Conservation (phyloP, 805 yeast genomes). For the Candida wancherniae region DNA sequence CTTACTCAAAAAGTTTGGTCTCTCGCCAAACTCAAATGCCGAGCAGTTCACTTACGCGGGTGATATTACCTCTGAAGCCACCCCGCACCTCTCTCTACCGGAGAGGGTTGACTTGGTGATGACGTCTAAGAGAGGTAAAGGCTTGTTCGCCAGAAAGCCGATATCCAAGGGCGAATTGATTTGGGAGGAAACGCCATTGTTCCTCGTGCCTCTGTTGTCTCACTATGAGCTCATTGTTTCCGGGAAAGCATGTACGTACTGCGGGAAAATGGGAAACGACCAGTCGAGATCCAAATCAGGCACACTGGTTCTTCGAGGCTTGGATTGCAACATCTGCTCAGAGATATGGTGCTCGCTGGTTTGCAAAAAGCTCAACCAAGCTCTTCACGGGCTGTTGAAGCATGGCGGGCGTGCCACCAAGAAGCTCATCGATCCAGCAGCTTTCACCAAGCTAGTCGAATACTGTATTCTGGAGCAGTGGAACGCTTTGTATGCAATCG, state of each 20-base stretch:
- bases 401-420: conserved; percentile 43
- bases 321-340: conserved; percentile 60
- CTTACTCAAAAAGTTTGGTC: conserved; percentile 52
- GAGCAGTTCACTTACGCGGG: conserved; percentile 47
- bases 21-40: conserved; percentile 30
- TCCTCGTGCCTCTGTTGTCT: conserved; percentile 66
- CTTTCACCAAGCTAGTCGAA: conserved; percentile 53
- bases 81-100: conserved; percentile 43
- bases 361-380: conserved; percentile 54
- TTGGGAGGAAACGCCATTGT: conserved; percentile 58
- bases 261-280: conserved; percentile 52
- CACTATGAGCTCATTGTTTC: conserved; percentile 51
- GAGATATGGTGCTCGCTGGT: conserved; percentile 66
- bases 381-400: conserved; percentile 49
- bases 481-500: conserved; percentile 64
- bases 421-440: conserved; percentile 38
- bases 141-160: conserved; percentile 47
- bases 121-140: conserved; percentile 57
- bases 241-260: conserved; percentile 68
- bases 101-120: conserved; percentile 40
- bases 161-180: conserved; percentile 49
- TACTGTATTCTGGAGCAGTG: conserved; percentile 63
- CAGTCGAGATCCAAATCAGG: conserved; percentile 23
- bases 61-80: conserved; percentile 47
- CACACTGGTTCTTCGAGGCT: conserved; percentile 38